Percentiles rank a stretch among this genome's conserved stretches.
Conservation (phyloP, 352 stramenopile genomes). For the Salisapilia sapeloensis region DNA sequence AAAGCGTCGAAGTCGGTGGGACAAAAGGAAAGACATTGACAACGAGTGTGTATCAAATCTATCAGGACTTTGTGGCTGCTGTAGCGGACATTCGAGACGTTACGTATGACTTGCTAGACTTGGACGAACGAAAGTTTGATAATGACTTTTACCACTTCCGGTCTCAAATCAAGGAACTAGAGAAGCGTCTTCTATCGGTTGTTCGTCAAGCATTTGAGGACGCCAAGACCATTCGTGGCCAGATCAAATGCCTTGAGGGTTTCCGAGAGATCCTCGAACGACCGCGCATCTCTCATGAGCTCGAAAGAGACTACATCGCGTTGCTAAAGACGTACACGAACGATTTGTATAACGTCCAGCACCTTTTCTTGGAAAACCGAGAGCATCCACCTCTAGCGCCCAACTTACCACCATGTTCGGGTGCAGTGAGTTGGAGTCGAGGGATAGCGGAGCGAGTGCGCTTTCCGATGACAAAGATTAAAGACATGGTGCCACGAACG, state of each 20-base stretch:
- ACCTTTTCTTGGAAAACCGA: slow-evolving; percentile 81
- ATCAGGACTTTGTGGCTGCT: slow-evolving; percentile 69
- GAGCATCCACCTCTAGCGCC: slow-evolving; percentile 72
- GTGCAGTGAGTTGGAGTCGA: slow-evolving; percentile 82
- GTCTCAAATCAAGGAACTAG: slow-evolving; percentile 76
- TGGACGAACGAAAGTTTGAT: slow-evolving; percentile 83
- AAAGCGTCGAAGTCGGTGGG: slow-evolving; percentile 79
- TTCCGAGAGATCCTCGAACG: slow-evolving; percentile 81
- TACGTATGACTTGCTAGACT: slow-evolving; percentile 79
- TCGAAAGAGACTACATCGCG: slow-evolving; percentile 74
- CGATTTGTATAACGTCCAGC: slow-evolving; percentile 74
- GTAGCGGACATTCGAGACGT: slow-evolving; percentile 61
- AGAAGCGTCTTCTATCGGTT: slow-evolving; percentile 72
- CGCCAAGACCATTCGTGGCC: slow-evolving; percentile 66
- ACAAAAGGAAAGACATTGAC: slow-evolving; percentile 88
- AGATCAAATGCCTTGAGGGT: slow-evolving; percentile 86
- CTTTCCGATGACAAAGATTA: slow-evolving; percentile 81
- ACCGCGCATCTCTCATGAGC: slow-evolving; percentile 74
- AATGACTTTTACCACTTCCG: slow-evolving; percentile 86
- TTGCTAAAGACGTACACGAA: slow-evolving; percentile 64
- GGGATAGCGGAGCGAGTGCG: slow-evolving; percentile 75
- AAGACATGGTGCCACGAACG: slow-evolving; percentile 48
- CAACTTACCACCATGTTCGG: slow-evolving; percentile 82
- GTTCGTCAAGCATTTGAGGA: slow-evolving; percentile 89
- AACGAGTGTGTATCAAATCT: slow-evolving; percentile 81